These are phyloP conservation scores for Penicillium verhagenii DNA, from an alignment of 495 filamentous ascomycete genomes.

Conservation along the genomic window DNA sequence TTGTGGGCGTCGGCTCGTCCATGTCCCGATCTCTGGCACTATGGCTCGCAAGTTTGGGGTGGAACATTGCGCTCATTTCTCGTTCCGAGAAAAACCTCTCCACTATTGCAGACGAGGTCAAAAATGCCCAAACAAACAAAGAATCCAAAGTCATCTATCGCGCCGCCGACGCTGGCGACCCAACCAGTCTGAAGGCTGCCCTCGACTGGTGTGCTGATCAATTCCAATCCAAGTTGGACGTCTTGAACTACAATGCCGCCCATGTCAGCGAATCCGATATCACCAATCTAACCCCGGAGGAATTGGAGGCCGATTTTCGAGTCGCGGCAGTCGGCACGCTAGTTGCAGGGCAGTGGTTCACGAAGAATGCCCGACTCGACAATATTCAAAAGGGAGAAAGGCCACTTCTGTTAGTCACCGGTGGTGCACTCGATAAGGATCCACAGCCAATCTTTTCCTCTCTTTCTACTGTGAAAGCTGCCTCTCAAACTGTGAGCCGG, in stretches of 20 bases:
- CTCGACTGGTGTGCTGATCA: slow-evolving; percentile 13
- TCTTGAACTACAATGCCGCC: slow-evolving; percentile 18
- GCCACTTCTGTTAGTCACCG: background rate
- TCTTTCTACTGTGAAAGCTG: background rate
- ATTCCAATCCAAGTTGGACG: slow-evolving; percentile 8
- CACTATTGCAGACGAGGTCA: background rate
- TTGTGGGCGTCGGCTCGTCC: slow-evolving; percentile 17
- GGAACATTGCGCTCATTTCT: slow-evolving; percentile 17
- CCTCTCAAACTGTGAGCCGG: background rate
- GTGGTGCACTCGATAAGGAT: background rate
- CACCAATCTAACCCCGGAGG: background rate
- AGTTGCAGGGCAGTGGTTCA: background rate
- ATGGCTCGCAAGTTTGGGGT: slow-evolving; percentile 15
- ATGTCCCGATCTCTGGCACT: slow-evolving; percentile 18
- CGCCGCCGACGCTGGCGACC: background rate
- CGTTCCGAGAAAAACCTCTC: slow-evolving; percentile 4
- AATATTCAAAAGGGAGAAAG: background rate
- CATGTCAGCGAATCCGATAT: background rate
- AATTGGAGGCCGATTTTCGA: background rate
- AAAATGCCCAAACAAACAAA: background rate
- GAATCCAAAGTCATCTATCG: background rate
- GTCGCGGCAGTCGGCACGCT: background rate
- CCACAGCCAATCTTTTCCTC: background rate
- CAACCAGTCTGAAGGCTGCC: slow-evolving; percentile 2
- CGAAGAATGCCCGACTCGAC: background rate